These are phyloP conservation scores for Chaetomidium leptoderma DNA, from an alignment of 495 filamentous ascomycete species.

Conservation along the genomic window DNA sequence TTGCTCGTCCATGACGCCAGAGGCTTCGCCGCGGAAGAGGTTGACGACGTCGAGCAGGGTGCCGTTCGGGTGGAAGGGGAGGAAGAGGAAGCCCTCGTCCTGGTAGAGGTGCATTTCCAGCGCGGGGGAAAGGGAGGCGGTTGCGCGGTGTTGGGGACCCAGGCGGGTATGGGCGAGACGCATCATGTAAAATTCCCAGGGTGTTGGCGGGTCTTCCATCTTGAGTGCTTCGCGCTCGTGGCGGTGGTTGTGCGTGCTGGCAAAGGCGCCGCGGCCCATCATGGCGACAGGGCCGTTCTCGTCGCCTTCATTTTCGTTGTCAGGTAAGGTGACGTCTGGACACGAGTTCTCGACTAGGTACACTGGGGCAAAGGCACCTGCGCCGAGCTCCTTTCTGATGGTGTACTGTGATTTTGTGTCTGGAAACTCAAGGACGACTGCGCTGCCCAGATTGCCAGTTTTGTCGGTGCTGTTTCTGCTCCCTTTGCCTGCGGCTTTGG, in stretches of 20 bases:
- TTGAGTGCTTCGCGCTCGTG: constrained; percentile 77
- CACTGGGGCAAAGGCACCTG: constrained; percentile 90
- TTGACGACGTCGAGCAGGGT: constrained; percentile 93
- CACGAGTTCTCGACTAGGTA: constrained; percentile 75
- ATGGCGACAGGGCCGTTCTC: constrained; percentile 44
- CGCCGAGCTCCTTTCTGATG: constrained; percentile 81
- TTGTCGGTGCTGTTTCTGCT: constrained; percentile 59
- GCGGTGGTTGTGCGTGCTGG: constrained; percentile 42
- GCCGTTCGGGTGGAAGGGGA: constrained; percentile 84
- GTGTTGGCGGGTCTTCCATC: constrained; percentile 75
- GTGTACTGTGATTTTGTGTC: constrained; percentile 61
- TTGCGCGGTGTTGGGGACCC: constrained; percentile 58
- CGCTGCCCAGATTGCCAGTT: constrained; percentile 49
- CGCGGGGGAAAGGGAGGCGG: constrained; percentile 70
- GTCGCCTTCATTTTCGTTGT: constrained; percentile 45
- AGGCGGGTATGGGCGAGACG: constrained; percentile 71
- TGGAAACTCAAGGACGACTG: constrained; percentile 63
- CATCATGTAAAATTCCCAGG: constrained; percentile 98
- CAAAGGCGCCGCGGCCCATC: constrained; percentile 51
- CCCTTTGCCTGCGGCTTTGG: constrained; percentile 61
- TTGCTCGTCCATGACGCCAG: constrained; percentile 74
- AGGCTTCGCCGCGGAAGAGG: constrained; percentile 64
- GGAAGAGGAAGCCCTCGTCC: constrained; percentile 77
- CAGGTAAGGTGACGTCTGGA: constrained; percentile 36
- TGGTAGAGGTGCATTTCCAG: constrained; percentile 85